Percentiles rank a stretch among this genome's conserved stretches.
These are phyloP conservation scores for Penicillium diatomitis DNA, from an alignment of 495 filamentous ascomycete genomes.

Conservation along the genomic window DNA sequence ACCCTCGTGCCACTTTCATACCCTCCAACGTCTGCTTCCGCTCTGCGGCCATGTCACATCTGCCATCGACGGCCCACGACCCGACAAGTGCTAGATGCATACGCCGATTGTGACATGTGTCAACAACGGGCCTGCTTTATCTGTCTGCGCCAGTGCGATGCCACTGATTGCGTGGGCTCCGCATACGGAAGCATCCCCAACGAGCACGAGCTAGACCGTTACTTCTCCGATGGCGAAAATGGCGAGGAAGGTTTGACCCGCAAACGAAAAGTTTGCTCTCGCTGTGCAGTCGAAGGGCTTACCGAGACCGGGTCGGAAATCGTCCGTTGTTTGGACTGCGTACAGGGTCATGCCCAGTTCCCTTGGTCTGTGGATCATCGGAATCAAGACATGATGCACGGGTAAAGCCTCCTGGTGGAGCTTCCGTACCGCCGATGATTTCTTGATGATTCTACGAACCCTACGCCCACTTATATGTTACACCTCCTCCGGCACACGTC, in stretches of 20 bases:
- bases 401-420: not conserved
- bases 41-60: constrained; percentile 41
- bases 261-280: constrained; percentile 30
- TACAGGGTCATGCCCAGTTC: constrained; percentile 10
- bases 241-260: not conserved
- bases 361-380: constrained; percentile 12
- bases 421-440: not conserved
- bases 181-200: not conserved
- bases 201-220: not conserved
- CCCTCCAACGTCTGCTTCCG: constrained; percentile 18
- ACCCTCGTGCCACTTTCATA: constrained; percentile 20
- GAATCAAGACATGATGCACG: constrained; percentile 1
- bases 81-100: constrained; percentile 38
- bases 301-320: constrained; percentile 31
- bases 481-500: not conserved
- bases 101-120: constrained; percentile 43
- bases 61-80: constrained; percentile 41
- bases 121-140: constrained; percentile 41
- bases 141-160: constrained; percentile 42
- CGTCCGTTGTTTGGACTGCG: constrained; percentile 32
- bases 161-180: constrained; percentile 16
- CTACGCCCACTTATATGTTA: not conserved
- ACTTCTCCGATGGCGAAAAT: constrained; percentile 1
- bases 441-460: not conserved
- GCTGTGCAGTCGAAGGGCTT: constrained; percentile 36